A percentile compares a stretch with the other conserved stretches of the same genome.
Conservation (phyloP, 1,139 yeast genomes). For the Taiozyma sp. region DNA sequence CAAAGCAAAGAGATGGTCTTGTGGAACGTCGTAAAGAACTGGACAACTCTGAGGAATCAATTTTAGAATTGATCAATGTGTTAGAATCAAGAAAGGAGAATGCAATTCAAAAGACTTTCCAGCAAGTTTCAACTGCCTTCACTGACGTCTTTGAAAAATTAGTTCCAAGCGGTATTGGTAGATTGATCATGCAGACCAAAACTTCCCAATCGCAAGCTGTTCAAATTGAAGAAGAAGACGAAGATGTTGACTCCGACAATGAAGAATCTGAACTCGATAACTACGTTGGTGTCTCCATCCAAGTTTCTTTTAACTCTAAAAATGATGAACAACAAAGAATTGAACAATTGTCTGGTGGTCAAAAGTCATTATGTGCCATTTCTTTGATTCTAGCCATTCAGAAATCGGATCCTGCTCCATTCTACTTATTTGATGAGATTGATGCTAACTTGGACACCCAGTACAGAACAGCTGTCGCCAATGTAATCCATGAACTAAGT, state of each 20-base stretch:
- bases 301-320: constrained; percentile 87
- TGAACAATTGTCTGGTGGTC: constrained; percentile 95
- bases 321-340: constrained; percentile 83
- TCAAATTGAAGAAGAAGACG: constrained; percentile 24
- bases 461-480: constrained; percentile 85
- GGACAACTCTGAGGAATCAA: constrained; percentile 65
- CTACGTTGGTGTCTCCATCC: constrained; percentile 78
- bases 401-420: constrained; percentile 95
- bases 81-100: constrained; percentile 77
- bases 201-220: constrained; percentile 22
- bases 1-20: constrained; percentile 67
- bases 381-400: constrained; percentile 92
- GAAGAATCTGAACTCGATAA: constrained; percentile 41
- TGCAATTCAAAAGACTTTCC: constrained; percentile 77
- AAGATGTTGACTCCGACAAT: constrained; percentile 21
- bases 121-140: constrained; percentile 72
- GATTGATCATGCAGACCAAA: constrained; percentile 62
- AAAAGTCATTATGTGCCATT: constrained; percentile 90
- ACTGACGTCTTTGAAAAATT: constrained; percentile 69
- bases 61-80: constrained; percentile 66
- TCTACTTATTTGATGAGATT: constrained; percentile 90
- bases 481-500: constrained; percentile 63
- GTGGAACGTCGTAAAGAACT: constrained; percentile 64
- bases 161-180: constrained; percentile 83
- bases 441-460: constrained; percentile 95